phyloP scores from a whole-genome alignment of 1,284 basidiomycete genomes.

The Irpex lacteus region DNA sequence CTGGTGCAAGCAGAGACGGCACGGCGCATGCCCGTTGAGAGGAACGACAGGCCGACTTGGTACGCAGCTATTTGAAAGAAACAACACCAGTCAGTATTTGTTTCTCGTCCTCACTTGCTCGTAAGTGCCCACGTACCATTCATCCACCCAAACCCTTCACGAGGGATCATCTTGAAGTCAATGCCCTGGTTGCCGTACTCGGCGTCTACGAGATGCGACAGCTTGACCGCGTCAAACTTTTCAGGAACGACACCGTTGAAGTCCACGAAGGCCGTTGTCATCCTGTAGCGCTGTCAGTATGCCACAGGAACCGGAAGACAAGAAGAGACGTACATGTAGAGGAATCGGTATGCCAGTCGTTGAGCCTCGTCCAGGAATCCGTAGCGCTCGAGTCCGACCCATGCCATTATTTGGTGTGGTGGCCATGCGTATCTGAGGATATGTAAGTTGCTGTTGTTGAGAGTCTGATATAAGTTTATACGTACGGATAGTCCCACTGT shows the following conservation, averaged over 20 bases:
- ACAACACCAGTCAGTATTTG: background rate
- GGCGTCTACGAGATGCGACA: conserved; percentile 94
- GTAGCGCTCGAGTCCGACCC: conserved; percentile 96
- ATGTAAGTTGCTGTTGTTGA: conserved; percentile 12
- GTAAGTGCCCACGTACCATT: conserved; percentile 55
- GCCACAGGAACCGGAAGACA: background rate
- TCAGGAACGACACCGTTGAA: conserved; percentile 98
- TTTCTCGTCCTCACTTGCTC: background rate
- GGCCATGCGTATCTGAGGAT: conserved; percentile 74
- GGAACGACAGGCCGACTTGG: conserved; percentile 93
- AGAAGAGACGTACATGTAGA: conserved; percentile 77
- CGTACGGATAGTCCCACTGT: conserved; percentile 93
- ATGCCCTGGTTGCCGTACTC: conserved; percentile 99
- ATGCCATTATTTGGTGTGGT: conserved; percentile 95
- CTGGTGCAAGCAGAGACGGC: conserved; percentile 92
- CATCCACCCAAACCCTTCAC: conserved; percentile 99
- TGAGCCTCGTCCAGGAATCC: conserved; percentile 94
- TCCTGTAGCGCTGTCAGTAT: conserved; percentile 44
- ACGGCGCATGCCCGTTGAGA: conserved; percentile 91
- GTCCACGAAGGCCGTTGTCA: conserved; percentile 90
- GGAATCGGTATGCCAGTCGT: conserved; percentile 91
- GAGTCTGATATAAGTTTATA: too few species aligned
- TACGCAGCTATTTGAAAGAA: conserved; percentile 66
- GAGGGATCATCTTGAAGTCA: conserved; percentile 94
- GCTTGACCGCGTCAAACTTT: conserved; percentile 97